Evolutionary conservation across 768 basidiomycete genomes (phyloP).

Genomic region (Boletus sp.): DNA sequence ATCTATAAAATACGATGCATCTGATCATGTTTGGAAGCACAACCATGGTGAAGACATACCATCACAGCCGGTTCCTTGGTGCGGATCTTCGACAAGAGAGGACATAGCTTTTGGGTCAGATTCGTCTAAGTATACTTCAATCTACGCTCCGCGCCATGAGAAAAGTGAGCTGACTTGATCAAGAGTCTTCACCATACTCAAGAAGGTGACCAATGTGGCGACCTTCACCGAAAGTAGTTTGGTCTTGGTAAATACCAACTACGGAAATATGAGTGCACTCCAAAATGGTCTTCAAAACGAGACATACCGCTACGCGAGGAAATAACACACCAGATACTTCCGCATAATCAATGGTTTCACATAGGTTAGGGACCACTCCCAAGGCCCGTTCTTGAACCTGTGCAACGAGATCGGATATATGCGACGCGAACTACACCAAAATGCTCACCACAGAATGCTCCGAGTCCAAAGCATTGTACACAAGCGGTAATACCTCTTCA

Average conservation of each 20-base stretch:
- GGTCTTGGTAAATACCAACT: slow-evolving; percentile 94
- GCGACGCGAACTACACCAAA: neutral
- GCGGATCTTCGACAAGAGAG: slow-evolving; percentile 88
- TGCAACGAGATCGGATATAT: slow-evolving; percentile 3
- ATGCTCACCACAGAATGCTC: slow-evolving; percentile 74
- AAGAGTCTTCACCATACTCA: slow-evolving; percentile 83
- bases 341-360: slow-evolving; percentile 92
- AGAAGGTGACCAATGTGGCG: slow-evolving; percentile 76
- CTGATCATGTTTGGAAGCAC: neutral
- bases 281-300: slow-evolving; percentile 7
- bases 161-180: slow-evolving; percentile 59
- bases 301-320: slow-evolving; percentile 84
- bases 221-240: slow-evolving; percentile 89
- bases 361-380: slow-evolving; percentile 77
- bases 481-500: slow-evolving; percentile 89
- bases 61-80: slow-evolving; percentile 96
- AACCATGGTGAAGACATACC: slow-evolving; percentile 39
- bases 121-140: slow-evolving; percentile 53
- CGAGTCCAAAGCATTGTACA: slow-evolving; percentile 95
- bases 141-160: neutral
- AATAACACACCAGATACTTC: slow-evolving; percentile 90
- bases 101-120: slow-evolving; percentile 93
- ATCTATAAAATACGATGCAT: slow-evolving; percentile 45
- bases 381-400: slow-evolving; percentile 92
- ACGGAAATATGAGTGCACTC: slow-evolving; percentile 13